Base-by-base conservation (phyloP, 176 grass and related monocot species). In the Pontederia paniculata region DNA sequence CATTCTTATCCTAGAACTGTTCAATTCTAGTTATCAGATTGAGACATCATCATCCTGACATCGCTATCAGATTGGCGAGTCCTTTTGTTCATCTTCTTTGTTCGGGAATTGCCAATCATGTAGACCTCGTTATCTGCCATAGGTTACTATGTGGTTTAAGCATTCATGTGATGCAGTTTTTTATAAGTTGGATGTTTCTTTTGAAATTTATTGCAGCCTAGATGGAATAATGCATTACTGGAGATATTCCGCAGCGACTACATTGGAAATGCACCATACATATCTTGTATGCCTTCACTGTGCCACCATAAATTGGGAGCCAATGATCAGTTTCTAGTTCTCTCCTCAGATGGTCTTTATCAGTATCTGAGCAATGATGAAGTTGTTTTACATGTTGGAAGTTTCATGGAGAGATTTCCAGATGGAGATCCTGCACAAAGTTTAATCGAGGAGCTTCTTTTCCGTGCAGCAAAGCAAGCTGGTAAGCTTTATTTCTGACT, bases 351-450 rank as follows among this genome's bases (percentile, higher is more conserved):
- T 68, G 89, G 89, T 12, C 63, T 95, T 45, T 95, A 95, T 69
- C 89, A 95, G 54, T 95, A 95, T 48, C 61, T 89, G 61, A 95
- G 78, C 79, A 95, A 95, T 16, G 76, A 95, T 19, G 89, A 95
- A 66, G 89, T 95, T 49, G 85, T 95, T 50, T 67, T 83, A 48
- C 89, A 95, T 86, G 89, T 95, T 19, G 81, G 80, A 21, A 83
- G 71, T 75, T 95, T 95, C 44, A 89, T 95, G 89, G 83, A 83
- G 67, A 80, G 79, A 50, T 89, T 83, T 67, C 89, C 89, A 25
- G 89, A 95, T 66, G 89, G 85, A 53, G 89, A 95, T 54, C 89
- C 89, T 64, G 85, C 89, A 62, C 89, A 89, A 64, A 89, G 85
- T 85, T 75, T 95, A 77, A 89, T 95, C 59, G 89, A 89, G 82